phyloP scores from a whole-genome alignment of 73 alveolate species.

The Tetrahymena malaccensis region DNA sequence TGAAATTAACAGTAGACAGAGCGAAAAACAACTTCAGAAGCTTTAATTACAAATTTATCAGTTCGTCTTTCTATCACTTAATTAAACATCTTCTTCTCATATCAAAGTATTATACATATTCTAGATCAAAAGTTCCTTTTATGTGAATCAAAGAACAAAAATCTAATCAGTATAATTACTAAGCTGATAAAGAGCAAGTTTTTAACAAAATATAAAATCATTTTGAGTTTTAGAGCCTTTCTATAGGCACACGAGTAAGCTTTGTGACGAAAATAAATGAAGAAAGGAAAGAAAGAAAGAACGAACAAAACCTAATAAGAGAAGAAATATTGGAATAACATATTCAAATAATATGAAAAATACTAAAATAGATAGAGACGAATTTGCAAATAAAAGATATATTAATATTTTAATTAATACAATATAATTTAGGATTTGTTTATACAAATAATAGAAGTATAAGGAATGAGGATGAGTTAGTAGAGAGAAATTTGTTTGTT shows the following conservation, averaged over 20 bases:
- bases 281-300: too few relatives aligned
- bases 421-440: neutral
- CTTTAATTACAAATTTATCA: neutral
- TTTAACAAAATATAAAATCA: too few relatives aligned
- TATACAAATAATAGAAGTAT: neutral
- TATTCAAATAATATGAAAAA: neutral
- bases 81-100: neutral
- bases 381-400: neutral
- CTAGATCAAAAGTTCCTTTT: neutral
- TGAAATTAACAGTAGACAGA: neutral
- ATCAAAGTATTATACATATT: too few relatives aligned
- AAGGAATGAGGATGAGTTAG: neutral
- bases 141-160: too few relatives aligned
- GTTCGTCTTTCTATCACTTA: neutral
- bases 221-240: too few relatives aligned
- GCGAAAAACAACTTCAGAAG: neutral
- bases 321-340: too few relatives aligned
- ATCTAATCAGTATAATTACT: too few relatives aligned
- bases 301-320: neutral
- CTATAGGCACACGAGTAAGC: neutral
- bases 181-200: too few relatives aligned
- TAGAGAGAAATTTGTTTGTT: neutral
- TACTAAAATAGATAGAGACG: neutral
- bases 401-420: neutral
- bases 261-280: too few relatives aligned